Percentiles rank a stretch among this genome's conserved stretches.
phyloP scores from a whole-genome alignment of 371 early-diverging fungal species.

The Actinomucor elegans region DNA sequence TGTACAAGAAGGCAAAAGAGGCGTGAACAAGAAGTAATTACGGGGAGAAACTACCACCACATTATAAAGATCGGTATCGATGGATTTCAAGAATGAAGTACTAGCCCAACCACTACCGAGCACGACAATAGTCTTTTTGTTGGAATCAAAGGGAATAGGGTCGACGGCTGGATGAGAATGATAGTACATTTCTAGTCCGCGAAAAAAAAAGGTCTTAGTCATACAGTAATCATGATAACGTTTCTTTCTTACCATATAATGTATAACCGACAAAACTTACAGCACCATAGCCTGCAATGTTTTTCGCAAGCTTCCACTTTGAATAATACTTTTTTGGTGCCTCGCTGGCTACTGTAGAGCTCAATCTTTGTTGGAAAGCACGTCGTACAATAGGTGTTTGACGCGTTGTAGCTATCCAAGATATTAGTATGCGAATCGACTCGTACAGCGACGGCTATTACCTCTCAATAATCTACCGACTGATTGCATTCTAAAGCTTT shows the following conservation, averaged over 20 bases:
- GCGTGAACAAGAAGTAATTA: constrained; percentile 95
- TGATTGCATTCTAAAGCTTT: constrained; percentile 21
- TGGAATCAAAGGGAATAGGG: constrained; percentile 70
- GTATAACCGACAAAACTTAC: constrained; percentile 21
- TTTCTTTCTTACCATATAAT: constrained; percentile 24
- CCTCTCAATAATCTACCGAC: constrained; percentile 12
- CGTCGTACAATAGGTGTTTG: constrained; percentile 25
- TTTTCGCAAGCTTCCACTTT: constrained; percentile 24
- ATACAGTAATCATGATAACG: background rate
- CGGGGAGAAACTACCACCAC: constrained; percentile 85
- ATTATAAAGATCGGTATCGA: constrained; percentile 79
- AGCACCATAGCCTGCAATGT: constrained; percentile 12
- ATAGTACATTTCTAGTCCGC: constrained; percentile 45
- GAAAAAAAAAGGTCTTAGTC: background rate
- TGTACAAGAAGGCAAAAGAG: constrained; percentile 84
- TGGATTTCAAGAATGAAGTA: constrained; percentile 72
- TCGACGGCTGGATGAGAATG: constrained; percentile 59
- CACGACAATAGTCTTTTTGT: constrained; percentile 80
- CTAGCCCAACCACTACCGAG: constrained; percentile 90
- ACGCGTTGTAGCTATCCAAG: constrained; percentile 13
- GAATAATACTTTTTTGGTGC: constrained; percentile 8
- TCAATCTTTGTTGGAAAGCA: constrained; percentile 21
- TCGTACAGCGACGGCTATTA: background rate
- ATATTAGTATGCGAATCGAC: background rate
- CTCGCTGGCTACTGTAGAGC: constrained; percentile 13